Evolutionary conservation across 2,329 filamentous ascomycete genomes (phyloP).

Genomic region (Aspergillus ochraceoroseus): DNA sequence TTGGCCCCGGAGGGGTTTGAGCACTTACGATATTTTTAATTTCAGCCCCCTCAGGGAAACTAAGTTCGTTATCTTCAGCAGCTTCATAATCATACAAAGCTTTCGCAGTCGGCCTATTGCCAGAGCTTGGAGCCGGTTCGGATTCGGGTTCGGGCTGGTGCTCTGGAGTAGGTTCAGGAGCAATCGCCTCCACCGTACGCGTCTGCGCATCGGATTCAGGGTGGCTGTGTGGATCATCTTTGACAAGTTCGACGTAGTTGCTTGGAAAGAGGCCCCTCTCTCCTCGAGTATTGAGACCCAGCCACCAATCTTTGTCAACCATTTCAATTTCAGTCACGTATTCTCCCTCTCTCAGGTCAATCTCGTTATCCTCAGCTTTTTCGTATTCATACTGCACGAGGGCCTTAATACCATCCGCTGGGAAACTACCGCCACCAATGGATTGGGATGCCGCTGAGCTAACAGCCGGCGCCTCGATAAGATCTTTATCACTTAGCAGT

Average conservation of each 20-base stretch:
- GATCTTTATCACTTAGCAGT: slow-evolving; percentile 60
- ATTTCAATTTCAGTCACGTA: slow-evolving; percentile 88
- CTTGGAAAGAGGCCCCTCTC: slow-evolving; percentile 90
- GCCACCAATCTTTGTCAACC: slow-evolving; percentile 99
- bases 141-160: slow-evolving; percentile 38
- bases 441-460: slow-evolving; percentile 58
- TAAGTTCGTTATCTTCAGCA: slow-evolving; percentile 81
- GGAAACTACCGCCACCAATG: slow-evolving; percentile 48
- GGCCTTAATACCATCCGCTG: slow-evolving; percentile 62
- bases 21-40: slow-evolving; percentile 69
- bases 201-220: slow-evolving; percentile 29
- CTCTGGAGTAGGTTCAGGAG: slow-evolving; percentile 36
- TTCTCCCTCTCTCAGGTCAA: slow-evolving; percentile 84
- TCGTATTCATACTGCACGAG: slow-evolving; percentile 92
- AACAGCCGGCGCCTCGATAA: slow-evolving; percentile 58
- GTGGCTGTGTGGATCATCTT: slow-evolving; percentile 47
- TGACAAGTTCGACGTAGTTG: slow-evolving; percentile 89
- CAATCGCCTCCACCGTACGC: slow-evolving; percentile 30
- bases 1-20: neutral
- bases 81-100: slow-evolving; percentile 96
- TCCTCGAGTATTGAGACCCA: slow-evolving; percentile 80
- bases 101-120: slow-evolving; percentile 62
- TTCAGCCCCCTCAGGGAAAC: slow-evolving; percentile 83
- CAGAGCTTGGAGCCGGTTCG: slow-evolving; percentile 28
- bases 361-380: slow-evolving; percentile 94